Evolutionary conservation across 768 basidiomycete genomes (phyloP).

Genomic region (Chalciporus piperatus): DNA sequence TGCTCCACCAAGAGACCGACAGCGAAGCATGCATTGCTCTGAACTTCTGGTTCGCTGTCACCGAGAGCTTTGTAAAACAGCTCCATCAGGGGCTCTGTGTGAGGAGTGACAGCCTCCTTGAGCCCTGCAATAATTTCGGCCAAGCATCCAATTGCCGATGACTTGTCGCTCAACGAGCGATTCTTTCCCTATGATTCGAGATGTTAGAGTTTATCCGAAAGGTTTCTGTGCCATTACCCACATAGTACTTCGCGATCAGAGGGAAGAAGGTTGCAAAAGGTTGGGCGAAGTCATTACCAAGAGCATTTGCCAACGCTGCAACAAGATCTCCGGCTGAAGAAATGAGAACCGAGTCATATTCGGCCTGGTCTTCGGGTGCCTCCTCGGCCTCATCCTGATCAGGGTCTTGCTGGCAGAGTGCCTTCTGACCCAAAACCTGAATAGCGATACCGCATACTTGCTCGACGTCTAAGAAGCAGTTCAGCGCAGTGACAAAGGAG

Average conservation of each 20-base stretch:
- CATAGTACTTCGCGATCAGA: slow-evolving; percentile 88
- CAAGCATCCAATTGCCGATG: slow-evolving; percentile 88
- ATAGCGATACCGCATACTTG: slow-evolving; percentile 76
- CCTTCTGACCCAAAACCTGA: slow-evolving; percentile 90
- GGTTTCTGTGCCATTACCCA: slow-evolving; percentile 38
- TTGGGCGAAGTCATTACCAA: slow-evolving; percentile 81
- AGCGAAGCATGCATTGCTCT: slow-evolving; percentile 95
- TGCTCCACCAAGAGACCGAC: slow-evolving; percentile 88
- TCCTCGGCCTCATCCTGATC: slow-evolving; percentile 88
- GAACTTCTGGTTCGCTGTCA: slow-evolving; percentile 88
- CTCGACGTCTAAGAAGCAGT: slow-evolving; percentile 56
- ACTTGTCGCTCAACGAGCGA: slow-evolving; percentile 87
- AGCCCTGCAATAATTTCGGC: slow-evolving; percentile 95
- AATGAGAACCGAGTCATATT: slow-evolving; percentile 95
- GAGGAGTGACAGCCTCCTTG: slow-evolving; percentile 81
- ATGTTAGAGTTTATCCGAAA: background rate
- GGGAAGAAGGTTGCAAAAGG: slow-evolving; percentile 88
- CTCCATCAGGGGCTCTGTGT: slow-evolving; percentile 76
- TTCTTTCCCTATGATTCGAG: slow-evolving; percentile 67
- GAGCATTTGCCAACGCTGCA: slow-evolving; percentile 76
- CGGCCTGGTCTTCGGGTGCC: slow-evolving; percentile 85
- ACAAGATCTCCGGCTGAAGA: slow-evolving; percentile 94
- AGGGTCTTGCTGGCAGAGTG: slow-evolving; percentile 94
- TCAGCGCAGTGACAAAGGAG: background rate
- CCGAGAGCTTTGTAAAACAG: slow-evolving; percentile 81